Base-by-base conservation (phyloP, 257 asterid species). In the Primulina huaijiensis region DNA sequence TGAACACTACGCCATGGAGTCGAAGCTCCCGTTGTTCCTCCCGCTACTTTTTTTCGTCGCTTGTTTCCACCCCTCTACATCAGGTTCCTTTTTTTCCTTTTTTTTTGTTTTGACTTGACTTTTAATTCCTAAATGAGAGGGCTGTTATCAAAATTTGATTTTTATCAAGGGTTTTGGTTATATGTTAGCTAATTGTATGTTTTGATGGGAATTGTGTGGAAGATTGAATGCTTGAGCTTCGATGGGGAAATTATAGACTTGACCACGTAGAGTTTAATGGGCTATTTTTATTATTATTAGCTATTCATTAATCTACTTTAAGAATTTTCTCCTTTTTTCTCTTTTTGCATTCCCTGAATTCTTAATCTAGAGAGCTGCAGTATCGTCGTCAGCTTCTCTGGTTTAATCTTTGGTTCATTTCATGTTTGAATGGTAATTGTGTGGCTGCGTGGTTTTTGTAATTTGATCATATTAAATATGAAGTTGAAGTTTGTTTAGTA, bases 1-100 rank as follows among this genome's bases (percentile, higher is more conserved):
- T 1, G 56, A 46, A 46, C 62, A 64, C 78, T 23, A 63, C 70
- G 83, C 78, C 82, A 85, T 88, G 95, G 89, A 74, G 67, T 27
- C 83, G 7, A 84, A 72, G 78, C 81, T 79, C 73, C 60, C 82
- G 55, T 65, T 84, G 58, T 37, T 76, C 25, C 25, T 23, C 25
- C 25, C 25, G 14, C 31, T 78, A 40, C 74, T 84, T 70, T 86
- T 77, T 76, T 69, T 84, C 74, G 2, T 82, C 70, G 68, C 85
- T 67, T 73, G 70, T 66, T 10, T 86, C 74, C 74, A 30, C 77
- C 72, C 74, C 60, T 78, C 86, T 57, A 64, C 76, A 72, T 79
- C 95, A 82, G 96, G 95, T 92, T 17, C 37, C 62, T 17, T 62
- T 50, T 23, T 9, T 27, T 27, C 2, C 2, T 33, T 46, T 46